Evolutionary conservation across 345 rosid species (phyloP).

Genomic region (Syzygium jambos): DNA sequence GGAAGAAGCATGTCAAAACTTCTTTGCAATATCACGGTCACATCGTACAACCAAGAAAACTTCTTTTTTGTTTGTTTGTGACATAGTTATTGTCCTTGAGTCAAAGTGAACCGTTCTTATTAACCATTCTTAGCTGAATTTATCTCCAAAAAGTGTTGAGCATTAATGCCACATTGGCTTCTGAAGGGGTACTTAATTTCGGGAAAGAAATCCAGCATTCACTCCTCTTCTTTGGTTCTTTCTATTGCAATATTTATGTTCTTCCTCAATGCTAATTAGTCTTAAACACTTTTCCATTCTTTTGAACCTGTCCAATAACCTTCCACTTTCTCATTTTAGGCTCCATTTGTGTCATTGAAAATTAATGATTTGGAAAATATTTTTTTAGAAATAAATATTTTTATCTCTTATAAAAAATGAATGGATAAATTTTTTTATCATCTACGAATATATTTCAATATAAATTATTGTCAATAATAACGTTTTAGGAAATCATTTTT

Average conservation of each 20-base stretch:
- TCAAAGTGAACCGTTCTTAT: too few species aligned
- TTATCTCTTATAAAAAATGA: background rate
- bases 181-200: too few species aligned
- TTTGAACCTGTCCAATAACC: background rate
- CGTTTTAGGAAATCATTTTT: too few species aligned
- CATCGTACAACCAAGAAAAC: background rate
- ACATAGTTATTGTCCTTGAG: too few species aligned
- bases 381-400: too few species aligned
- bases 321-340: background rate
- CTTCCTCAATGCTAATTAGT: background rate
- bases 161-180: background rate
- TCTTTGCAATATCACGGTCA: background rate
- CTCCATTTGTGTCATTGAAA: too few species aligned
- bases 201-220: background rate
- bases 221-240: background rate
- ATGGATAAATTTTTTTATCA: background rate
- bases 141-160: too few species aligned
- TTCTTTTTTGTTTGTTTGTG: too few species aligned
- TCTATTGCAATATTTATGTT: background rate
- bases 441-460: too few species aligned
- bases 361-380: too few species aligned
- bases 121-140: too few species aligned
- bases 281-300: background rate
- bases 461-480: too few species aligned
- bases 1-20: background rate